These are phyloP conservation scores for Evernia prunastri DNA, from an alignment of 495 filamentous ascomycete genomes.

Conservation along the genomic window DNA sequence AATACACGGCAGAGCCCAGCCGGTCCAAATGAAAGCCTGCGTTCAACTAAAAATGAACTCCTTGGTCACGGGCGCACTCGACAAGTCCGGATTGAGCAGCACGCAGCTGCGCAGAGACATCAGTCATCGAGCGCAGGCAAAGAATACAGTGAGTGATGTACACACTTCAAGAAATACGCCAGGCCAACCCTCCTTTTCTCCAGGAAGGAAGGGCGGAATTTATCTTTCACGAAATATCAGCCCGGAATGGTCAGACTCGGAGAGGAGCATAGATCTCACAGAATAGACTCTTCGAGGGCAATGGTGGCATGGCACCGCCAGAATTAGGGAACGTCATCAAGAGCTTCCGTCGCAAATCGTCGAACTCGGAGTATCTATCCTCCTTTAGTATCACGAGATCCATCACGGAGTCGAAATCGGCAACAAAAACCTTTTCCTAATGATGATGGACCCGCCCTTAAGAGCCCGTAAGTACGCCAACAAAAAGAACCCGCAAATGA, in stretches of 20 bases:
- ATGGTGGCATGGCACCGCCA: slow-evolving; percentile 53
- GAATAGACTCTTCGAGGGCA: slow-evolving; percentile 65
- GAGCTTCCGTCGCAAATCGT: slow-evolving; percentile 52
- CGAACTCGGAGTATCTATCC: slow-evolving; percentile 66
- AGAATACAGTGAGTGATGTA: slow-evolving; percentile 15
- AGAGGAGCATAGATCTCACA: slow-evolving; percentile 43
- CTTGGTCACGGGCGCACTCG: slow-evolving; percentile 61
- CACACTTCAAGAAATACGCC: slow-evolving; percentile 67
- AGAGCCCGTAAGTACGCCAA: not conserved
- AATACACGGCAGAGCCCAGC: not conserved
- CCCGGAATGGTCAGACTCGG: not conserved
- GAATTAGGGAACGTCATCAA: slow-evolving; percentile 60
- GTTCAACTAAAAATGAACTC: slow-evolving; percentile 54
- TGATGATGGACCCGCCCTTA: slow-evolving; percentile 53
- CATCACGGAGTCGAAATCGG: slow-evolving; percentile 1
- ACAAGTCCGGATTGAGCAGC: slow-evolving; percentile 63
- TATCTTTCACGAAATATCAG: slow-evolving; percentile 40
- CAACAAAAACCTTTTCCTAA: slow-evolving; percentile 48
- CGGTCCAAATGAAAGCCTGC: too few relatives aligned
- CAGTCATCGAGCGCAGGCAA: not conserved
- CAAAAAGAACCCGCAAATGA: not conserved
- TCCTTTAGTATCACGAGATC: not conserved
- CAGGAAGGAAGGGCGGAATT: slow-evolving; percentile 62
- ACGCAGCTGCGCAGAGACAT: slow-evolving; percentile 45
- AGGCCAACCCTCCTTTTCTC: slow-evolving; percentile 59